Percentiles rank a stretch among this genome's conserved stretches.
phyloP scores from a whole-genome alignment of 768 basidiomycete species.

The Termitomyces sp. region DNA sequence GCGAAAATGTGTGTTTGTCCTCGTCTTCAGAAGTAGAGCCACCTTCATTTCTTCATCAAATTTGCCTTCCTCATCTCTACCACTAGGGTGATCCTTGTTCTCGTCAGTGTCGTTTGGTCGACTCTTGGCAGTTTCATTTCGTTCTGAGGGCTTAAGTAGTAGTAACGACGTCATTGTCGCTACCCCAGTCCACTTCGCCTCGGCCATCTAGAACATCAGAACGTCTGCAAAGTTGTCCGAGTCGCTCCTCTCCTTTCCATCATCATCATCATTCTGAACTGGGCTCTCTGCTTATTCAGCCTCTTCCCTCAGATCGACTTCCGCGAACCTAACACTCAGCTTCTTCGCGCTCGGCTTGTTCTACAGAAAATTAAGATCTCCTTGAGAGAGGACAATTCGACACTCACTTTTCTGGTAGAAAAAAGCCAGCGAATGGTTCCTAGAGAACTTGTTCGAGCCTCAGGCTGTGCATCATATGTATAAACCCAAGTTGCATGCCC shows the following conservation, averaged over 20 bases:
- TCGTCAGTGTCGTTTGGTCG: conserved; percentile 12
- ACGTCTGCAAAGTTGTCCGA: conserved; percentile 60
- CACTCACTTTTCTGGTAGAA: conserved; percentile 38
- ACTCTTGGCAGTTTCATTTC: not conserved
- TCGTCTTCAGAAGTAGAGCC: conserved; percentile 40
- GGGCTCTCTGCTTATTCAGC: conserved; percentile 27
- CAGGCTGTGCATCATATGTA: no score
- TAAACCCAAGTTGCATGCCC: no score
- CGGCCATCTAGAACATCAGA: conserved; percentile 63
- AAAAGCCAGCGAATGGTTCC: conserved; percentile 72
- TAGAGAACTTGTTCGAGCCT: no score
- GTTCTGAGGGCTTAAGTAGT: not conserved
- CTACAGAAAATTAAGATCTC: conserved; percentile 3
- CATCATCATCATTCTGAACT: conserved; percentile 31
- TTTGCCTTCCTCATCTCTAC: conserved; percentile 26
- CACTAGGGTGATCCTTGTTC: not conserved
- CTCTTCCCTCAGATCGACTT: conserved; percentile 51
- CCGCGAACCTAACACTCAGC: conserved; percentile 38
- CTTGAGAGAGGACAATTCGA: not conserved
- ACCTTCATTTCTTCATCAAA: conserved; percentile 32
- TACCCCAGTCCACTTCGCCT: conserved; percentile 42
- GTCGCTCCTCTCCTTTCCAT: conserved; percentile 39
- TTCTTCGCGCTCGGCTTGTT: conserved; percentile 25
- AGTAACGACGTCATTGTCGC: conserved; percentile 28
- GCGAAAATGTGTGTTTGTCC: conserved; percentile 39